phyloP scores from a whole-genome alignment of 257 asterid genomes.

The Solanum raphanifolium region DNA sequence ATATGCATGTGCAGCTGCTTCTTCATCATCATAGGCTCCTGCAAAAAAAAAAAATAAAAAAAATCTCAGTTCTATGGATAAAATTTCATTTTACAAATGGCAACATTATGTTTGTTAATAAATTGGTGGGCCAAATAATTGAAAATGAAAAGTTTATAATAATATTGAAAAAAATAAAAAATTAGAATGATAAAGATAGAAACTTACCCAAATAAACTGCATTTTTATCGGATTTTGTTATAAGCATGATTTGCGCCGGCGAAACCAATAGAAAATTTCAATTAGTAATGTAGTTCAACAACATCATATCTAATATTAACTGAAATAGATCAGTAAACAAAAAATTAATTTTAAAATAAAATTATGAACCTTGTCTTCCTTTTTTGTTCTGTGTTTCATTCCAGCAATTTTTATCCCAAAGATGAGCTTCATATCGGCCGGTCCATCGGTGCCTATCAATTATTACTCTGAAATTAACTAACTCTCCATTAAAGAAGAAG shows the following conservation, averaged over 20 bases:
- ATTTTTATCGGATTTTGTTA: slow-evolving; percentile 12
- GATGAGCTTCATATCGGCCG: slow-evolving; percentile 91
- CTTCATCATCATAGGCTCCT: slow-evolving; percentile 97
- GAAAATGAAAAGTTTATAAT: not conserved
- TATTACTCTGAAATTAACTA: not conserved
- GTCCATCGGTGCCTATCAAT: slow-evolving; percentile 86
- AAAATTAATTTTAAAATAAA: not conserved
- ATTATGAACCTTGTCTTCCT: slow-evolving; percentile 78
- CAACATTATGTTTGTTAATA: not conserved
- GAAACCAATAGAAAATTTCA: not conserved
- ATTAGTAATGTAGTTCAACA: not conserved
- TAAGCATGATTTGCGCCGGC: slow-evolving; percentile 33
- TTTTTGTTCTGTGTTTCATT: slow-evolving; percentile 84
- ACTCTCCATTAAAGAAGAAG: not conserved
- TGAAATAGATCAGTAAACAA: not conserved
- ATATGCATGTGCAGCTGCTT: slow-evolving; percentile 97
- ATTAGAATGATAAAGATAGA: not conserved
- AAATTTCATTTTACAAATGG: not conserved
- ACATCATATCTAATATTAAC: not conserved
- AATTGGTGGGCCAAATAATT: not conserved
- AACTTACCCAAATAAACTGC: slow-evolving; percentile 91
- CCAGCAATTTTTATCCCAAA: slow-evolving; percentile 99
- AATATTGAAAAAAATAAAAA: not conserved
- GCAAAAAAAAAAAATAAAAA: not conserved
- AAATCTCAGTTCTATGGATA: not conserved